Evolutionary conservation across 768 basidiomycete genomes (phyloP).

Genomic region (Termitomyces sp.): DNA sequence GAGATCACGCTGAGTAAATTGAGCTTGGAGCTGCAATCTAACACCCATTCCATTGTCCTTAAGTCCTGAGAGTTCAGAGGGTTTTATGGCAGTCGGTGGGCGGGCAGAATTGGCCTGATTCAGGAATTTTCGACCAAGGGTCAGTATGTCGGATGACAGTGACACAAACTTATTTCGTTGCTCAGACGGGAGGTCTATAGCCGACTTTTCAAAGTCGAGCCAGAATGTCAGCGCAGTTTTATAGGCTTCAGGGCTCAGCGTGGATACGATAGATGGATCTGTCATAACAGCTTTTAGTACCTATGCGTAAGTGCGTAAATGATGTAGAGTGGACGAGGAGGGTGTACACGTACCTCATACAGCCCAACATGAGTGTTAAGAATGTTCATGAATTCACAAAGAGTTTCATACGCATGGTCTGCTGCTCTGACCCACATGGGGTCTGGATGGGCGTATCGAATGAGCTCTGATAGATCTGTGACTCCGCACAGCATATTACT

Average conservation of each 20-base stretch:
- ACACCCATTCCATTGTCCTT: constrained; percentile 76
- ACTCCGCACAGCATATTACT: constrained; percentile 95
- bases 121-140: constrained; percentile 83
- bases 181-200: constrained; percentile 77
- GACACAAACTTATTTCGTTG: constrained; percentile 81
- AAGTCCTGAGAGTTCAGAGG: constrained; percentile 63
- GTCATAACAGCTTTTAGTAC: constrained; percentile 65
- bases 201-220: constrained; percentile 96
- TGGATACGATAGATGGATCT: constrained; percentile 59
- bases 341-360: constrained; percentile 62
- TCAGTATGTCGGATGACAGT: constrained; percentile 82
- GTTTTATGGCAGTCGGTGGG: constrained; percentile 61
- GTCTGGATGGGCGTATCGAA: constrained; percentile 93
- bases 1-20: constrained; percentile 68
- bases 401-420: constrained; percentile 81
- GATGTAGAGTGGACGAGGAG: constrained; percentile 2
- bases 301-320: constrained; percentile 32
- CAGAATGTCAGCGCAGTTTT: constrained; percentile 91
- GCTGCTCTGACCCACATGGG: constrained; percentile 75
- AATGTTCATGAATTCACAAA: constrained; percentile 97
- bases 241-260: constrained; percentile 67
- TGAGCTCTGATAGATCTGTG: constrained; percentile 91
- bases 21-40: constrained; percentile 66
- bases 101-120: constrained; percentile 57
- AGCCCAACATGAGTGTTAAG: constrained; percentile 91